Conservation (phyloP, 495 filamentous ascomycete species). For the Lasiosphaeria miniovina region DNA sequence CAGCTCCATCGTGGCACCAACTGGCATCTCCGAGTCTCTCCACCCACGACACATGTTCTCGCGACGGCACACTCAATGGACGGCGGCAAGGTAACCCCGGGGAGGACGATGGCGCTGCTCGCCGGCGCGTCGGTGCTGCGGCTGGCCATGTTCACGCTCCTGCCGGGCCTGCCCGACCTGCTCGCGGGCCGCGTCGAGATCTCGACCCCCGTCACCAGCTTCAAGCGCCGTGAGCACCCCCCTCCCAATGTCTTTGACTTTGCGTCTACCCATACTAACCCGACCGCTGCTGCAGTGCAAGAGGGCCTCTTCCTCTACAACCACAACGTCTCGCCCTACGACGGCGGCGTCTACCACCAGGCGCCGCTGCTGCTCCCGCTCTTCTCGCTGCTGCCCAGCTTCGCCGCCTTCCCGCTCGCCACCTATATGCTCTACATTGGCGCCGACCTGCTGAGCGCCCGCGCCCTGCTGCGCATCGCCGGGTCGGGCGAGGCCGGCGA, state of each 20-base stretch:
- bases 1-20: conserved; percentile 2
- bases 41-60: conserved; percentile 12
- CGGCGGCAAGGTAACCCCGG: conserved; percentile 44
- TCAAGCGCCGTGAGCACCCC: conserved; percentile 77
- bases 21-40: conserved; percentile 9
- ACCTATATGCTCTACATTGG: conserved; percentile 77
- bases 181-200: conserved; percentile 91
- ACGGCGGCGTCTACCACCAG: conserved; percentile 97
- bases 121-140: conserved; percentile 73
- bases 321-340: conserved; percentile 94
- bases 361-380: conserved; percentile 88
- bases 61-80: conserved; percentile 37
- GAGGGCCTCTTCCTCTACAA: conserved; percentile 95
- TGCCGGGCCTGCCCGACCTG: conserved; percentile 81
- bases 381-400: conserved; percentile 79
- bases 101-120: conserved; percentile 72
- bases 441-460: conserved; percentile 78
- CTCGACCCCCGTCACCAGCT: conserved; percentile 94
- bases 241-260: not conserved
- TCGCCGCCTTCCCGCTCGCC: conserved; percentile 59
- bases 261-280: not conserved
- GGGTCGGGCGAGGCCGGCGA: conserved; percentile 73
- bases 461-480: conserved; percentile 78
- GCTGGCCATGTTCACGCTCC: conserved; percentile 72
- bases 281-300: conserved; percentile 61